Conservation (phyloP, 2,329 filamentous ascomycete species). For the Cladophialophora yegresii region DNA sequence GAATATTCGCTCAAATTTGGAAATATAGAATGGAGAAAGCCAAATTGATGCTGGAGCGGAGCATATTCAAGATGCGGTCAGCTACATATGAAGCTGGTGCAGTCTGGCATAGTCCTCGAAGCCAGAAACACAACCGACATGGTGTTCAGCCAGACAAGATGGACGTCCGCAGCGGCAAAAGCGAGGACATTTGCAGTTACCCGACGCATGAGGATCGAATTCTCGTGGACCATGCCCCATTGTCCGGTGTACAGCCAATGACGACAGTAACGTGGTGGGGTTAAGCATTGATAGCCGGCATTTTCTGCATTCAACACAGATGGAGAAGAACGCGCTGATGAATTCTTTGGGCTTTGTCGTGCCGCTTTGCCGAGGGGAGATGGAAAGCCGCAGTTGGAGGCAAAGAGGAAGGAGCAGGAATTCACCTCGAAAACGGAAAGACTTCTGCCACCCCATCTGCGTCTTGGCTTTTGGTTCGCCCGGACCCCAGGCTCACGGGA, state of each 20-base stretch:
- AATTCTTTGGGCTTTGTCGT: constrained; percentile 7
- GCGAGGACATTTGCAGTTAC: constrained; percentile 13
- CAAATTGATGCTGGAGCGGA: neutral
- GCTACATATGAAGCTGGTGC: constrained; percentile 13
- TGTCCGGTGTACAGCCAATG: constrained; percentile 17
- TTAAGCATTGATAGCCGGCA: constrained; percentile 14
- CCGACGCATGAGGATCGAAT: constrained; percentile 8
- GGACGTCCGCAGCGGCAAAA: constrained; percentile 11
- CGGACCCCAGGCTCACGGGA: neutral
- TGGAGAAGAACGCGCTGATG: constrained; percentile 15
- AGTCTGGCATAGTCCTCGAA: neutral
- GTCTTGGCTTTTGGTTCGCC: neutral
- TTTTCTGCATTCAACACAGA: constrained; percentile 1
- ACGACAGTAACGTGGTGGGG: constrained; percentile 13
- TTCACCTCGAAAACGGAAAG: neutral
- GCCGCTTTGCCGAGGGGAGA: constrained; percentile 24
- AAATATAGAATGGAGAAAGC: constrained; percentile 7
- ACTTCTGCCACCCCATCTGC: too few relatives aligned
- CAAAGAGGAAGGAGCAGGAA: neutral
- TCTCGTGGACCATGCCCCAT: constrained; percentile 1
- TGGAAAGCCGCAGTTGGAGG: neutral
- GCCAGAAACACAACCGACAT: constrained; percentile 9
- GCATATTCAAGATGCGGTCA: constrained; percentile 18
- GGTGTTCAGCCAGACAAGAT: constrained; percentile 1
- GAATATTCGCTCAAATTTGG: neutral